Percentiles rank a stretch among this genome's conserved stretches.
Evolutionary conservation across 805 yeast genomes (phyloP).

Genomic region (Sugiyamaella chiloensis): DNA sequence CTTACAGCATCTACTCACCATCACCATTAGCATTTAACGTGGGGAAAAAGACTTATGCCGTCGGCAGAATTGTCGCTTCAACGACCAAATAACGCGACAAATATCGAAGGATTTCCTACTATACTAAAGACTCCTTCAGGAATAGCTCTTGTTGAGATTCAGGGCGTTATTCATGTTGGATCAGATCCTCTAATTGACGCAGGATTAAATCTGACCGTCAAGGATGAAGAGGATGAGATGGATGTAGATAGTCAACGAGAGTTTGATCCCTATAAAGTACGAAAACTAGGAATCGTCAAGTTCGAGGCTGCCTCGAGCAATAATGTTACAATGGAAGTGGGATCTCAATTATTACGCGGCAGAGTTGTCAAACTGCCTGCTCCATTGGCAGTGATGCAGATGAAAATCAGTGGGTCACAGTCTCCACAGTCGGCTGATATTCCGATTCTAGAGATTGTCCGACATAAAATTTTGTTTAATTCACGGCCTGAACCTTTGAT

Average conservation of each 20-base stretch:
- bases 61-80: constrained; percentile 1
- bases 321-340: constrained; percentile 21
- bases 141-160: constrained; percentile 24
- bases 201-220: constrained; percentile 14
- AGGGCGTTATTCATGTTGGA: constrained; percentile 25
- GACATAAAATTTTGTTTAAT: constrained; percentile 22
- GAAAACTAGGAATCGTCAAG: constrained; percentile 17
- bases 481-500: constrained; percentile 26
- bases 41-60: too few relatives aligned
- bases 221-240: neutral
- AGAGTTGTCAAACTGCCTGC: constrained; percentile 20
- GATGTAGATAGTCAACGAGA: neutral
- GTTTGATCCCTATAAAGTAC: neutral
- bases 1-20: too few relatives aligned
- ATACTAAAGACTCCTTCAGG: constrained; percentile 26
- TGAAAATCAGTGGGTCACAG: constrained; percentile 9
- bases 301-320: constrained; percentile 11
- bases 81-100: neutral
- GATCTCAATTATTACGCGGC: constrained; percentile 25
- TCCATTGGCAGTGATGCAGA: constrained; percentile 24
- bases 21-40: too few relatives aligned
- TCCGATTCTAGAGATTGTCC: constrained; percentile 24
- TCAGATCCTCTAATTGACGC: constrained; percentile 19
- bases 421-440: constrained; percentile 9
- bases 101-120: constrained; percentile 10